Base-by-base conservation (phyloP, 352 stramenopile genomes). In the Globisporangium takayamanum region DNA sequence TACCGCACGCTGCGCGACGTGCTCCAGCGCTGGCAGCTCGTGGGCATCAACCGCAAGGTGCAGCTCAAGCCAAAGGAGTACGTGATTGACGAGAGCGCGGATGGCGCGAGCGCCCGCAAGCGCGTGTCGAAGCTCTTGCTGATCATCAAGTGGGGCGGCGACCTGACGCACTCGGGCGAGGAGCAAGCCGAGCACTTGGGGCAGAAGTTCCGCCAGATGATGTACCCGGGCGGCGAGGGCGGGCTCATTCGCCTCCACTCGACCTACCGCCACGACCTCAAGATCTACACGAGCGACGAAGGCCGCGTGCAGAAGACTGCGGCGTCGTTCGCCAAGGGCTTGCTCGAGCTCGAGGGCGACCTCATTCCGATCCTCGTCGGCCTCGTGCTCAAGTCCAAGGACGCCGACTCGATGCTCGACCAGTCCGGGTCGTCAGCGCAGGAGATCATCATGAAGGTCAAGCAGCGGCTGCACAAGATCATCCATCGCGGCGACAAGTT, bases 141-240 rank as follows among this genome's bases (percentile, higher is more conserved):
- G n/a, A 99, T 99, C 65, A 82, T 99, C 22, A 99, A 99, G 78
- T 99, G 97, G 97, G 98, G 98, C 53, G 97, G 97, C 5, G 97
- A 99, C 59, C 69, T 99, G 50, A 99, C 97, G 0, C 97, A 99
- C 63, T 88, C 97, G 5, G 97, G 97, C 41, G 78, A 89, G 65
- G 92, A 98, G 57, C 97, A 99, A 74, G 95, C 97, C 0, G 95
- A 98, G 62, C 76, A 88, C 55, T 73, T 99, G 25, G 97, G 97
- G 2, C 88, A 96, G 37, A 87, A 86, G 48, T 92, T 95, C 56
- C 78, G 89, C 3, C 77, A 89, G 25, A 90, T 88, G 68, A 89
- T 97, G 79, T 97, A 97, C 54, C 89, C 88, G 0, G 88, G 87
- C 46, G 87, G 90, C n/a, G 88, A 95, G 51, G 95, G 95, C 16